Evolutionary conservation across 2,329 filamentous ascomycete species (phyloP).

Genomic region (Arthroderma uncinatum): DNA sequence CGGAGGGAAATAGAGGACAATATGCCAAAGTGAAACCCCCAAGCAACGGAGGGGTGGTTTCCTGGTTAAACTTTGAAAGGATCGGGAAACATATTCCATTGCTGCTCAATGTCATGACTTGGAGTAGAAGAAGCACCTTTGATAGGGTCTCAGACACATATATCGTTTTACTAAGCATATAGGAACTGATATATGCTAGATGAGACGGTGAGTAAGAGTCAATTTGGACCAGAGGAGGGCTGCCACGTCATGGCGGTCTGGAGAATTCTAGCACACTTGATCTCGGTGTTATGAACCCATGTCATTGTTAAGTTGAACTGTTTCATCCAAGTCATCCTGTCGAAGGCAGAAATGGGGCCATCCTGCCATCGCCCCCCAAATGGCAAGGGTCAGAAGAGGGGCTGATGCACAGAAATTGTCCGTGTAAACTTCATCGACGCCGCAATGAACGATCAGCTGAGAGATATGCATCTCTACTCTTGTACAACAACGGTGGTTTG

Average conservation of each 20-base stretch:
- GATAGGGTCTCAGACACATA: background rate
- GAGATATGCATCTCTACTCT: background rate
- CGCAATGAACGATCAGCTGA: constrained; percentile 9
- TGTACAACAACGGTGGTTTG: constrained; percentile 7
- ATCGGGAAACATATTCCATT: background rate
- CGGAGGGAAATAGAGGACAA: background rate
- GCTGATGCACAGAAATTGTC: constrained; percentile 6
- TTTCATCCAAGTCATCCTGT: constrained; percentile 2
- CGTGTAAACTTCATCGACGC: background rate
- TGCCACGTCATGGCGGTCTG: constrained; percentile 16
- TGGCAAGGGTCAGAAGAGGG: constrained; percentile 1
- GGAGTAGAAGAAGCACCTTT: background rate
- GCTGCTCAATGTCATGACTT: background rate
- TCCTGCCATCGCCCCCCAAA: background rate
- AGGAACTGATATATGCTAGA: background rate
- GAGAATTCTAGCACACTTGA: constrained; percentile 8
- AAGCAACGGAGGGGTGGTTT: background rate
- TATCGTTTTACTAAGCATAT: background rate
- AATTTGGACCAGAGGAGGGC: constrained; percentile 11
- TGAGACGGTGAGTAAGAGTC: background rate
- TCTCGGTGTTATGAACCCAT: constrained; percentile 10
- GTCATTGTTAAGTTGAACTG: constrained; percentile 3
- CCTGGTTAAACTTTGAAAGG: background rate
- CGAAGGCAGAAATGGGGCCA: background rate
- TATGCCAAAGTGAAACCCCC: background rate